These are phyloP conservation scores for Pseudogymnoascus sp. DNA, from an alignment of 2,329 filamentous ascomycete genomes.

Conservation along the genomic window DNA sequence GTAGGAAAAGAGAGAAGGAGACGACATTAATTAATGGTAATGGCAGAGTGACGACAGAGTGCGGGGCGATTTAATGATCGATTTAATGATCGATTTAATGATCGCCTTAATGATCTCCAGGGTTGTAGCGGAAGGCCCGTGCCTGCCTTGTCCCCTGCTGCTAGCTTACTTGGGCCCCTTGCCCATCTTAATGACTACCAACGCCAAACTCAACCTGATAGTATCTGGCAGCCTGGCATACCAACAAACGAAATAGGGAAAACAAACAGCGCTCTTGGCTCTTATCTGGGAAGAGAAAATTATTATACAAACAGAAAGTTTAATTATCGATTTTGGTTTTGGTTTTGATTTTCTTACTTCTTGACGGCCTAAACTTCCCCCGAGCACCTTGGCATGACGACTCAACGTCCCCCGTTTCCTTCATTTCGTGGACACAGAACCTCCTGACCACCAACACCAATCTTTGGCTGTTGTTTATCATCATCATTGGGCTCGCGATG, in stretches of 20 bases:
- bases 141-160: neutral
- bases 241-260: neutral
- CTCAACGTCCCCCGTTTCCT: neutral
- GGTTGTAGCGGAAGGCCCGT: neutral
- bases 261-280: neutral
- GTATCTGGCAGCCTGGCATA: neutral
- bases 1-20: neutral
- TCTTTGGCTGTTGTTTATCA: neutral
- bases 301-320: neutral
- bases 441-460: neutral
- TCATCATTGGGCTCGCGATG: slow-evolving; percentile 28
- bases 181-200: too few species aligned
- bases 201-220: too few species aligned
- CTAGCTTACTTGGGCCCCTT: too few species aligned
- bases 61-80: neutral
- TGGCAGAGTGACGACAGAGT: neutral
- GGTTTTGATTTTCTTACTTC: neutral
- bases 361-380: neutral
- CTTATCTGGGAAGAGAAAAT: neutral
- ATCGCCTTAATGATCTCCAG: neutral
- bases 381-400: neutral
- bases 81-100: neutral
- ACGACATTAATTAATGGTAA: neutral
- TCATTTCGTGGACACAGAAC: neutral
- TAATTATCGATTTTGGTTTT: neutral